Percentiles rank a stretch among this genome's conserved stretches.
phyloP scores from a whole-genome alignment of 331 rosid species.

The Acacia pycnantha region DNA sequence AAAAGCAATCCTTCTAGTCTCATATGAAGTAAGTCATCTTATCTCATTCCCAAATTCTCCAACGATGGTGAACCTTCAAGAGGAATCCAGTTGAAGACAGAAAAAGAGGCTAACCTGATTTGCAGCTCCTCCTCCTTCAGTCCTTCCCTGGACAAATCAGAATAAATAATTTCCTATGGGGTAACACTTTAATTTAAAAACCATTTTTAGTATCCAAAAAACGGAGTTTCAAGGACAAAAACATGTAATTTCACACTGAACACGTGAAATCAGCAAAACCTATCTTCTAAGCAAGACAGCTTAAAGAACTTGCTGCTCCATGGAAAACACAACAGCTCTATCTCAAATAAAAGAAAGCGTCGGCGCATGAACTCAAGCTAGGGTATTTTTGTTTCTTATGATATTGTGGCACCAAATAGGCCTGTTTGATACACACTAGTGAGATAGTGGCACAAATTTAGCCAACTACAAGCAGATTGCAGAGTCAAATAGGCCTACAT shows the following conservation, averaged over 20 bases:
- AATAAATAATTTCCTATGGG: conserved; percentile 44
- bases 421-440: not conserved
- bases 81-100: conserved; percentile 32
- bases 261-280: not conserved
- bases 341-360: not conserved
- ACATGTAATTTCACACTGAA: conserved; percentile 7
- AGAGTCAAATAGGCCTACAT: not conserved
- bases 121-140: conserved; percentile 54
- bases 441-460: not conserved
- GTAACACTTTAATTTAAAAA: conserved; percentile 19
- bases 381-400: not conserved
- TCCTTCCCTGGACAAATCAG: conserved; percentile 57
- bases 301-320: not conserved
- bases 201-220: conserved; percentile 23
- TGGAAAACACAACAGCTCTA: not conserved
- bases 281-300: not conserved
- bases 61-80: conserved; percentile 31
- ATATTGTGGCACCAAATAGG: not conserved
- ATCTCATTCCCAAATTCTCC: conserved; percentile 26
- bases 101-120: conserved; percentile 42
- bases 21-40: conserved; percentile 5
- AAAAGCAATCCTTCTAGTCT: conserved; percentile 9
- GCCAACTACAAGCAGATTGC: not conserved
- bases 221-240: conserved; percentile 24
- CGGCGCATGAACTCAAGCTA: not conserved